phyloP scores from a whole-genome alignment of 306 rosid species.

The Morella rubra region DNA sequence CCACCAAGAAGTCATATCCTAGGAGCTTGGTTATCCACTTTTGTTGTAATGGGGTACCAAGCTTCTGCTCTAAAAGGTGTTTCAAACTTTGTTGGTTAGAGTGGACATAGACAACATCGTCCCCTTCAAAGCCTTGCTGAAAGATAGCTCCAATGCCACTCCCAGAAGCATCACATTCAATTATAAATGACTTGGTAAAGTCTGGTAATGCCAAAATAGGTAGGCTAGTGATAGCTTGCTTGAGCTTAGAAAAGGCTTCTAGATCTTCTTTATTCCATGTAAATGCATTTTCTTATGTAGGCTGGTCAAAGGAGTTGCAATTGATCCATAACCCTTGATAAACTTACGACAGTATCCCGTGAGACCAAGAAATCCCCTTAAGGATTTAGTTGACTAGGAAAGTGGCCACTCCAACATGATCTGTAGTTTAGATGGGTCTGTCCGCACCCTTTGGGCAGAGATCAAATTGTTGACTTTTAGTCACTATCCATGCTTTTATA shows the following conservation, averaged over 20 bases:
- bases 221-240: not conserved
- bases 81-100: not conserved
- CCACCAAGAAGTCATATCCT: no score
- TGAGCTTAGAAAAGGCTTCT: not conserved
- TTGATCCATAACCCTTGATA: not conserved
- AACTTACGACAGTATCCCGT: not conserved
- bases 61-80: not conserved
- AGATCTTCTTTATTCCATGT: not conserved
- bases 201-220: not conserved
- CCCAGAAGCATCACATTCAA: not conserved
- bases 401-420: not conserved
- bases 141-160: not conserved
- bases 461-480: no score
- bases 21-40: no score
- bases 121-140: not conserved
- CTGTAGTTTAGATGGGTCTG: not conserved
- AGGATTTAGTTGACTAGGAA: not conserved
- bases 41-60: not conserved
- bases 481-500: no score
- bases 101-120: not conserved
- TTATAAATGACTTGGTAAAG: no score
- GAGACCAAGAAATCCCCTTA: not conserved
- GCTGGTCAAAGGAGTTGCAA: no score
- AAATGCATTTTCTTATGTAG: not conserved
- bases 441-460: not conserved